These are phyloP conservation scores for Fusarium sp. DNA, from an alignment of 2,329 filamentous ascomycete species.

Conservation along the genomic window DNA sequence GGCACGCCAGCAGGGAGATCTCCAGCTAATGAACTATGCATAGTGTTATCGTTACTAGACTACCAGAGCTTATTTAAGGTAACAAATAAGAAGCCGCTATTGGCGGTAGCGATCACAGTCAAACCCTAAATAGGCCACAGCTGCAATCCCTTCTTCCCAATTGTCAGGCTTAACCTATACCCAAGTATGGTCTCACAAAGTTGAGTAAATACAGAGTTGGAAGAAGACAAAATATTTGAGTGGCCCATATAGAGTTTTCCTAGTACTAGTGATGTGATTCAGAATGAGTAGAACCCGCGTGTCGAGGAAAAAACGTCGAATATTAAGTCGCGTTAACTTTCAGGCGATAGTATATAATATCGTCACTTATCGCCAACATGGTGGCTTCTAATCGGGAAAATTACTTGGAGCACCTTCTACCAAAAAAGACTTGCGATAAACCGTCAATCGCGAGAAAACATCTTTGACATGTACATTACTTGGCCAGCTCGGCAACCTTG, in stretches of 20 bases:
- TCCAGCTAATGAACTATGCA: background rate
- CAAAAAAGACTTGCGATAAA: background rate
- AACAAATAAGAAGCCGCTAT: background rate
- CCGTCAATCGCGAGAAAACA: background rate
- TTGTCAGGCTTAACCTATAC: background rate
- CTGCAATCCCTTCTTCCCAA: background rate
- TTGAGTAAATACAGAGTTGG: background rate
- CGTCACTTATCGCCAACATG: too few relatives aligned
- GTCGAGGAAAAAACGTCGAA: background rate
- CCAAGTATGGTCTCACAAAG: rapidly evolving
- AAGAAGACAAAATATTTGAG: background rate
- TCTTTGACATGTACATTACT: too few relatives aligned
- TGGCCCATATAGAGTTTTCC: rapidly evolving
- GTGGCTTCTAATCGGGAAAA: rapidly evolving
- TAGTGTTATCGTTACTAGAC: background rate
- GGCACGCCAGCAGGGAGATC: background rate
- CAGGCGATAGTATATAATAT: too few relatives aligned
- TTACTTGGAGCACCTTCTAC: background rate
- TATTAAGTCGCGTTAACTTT: background rate
- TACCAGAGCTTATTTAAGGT: background rate
- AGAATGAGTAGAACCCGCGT: rapidly evolving
- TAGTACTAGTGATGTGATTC: background rate
- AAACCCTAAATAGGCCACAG: background rate
- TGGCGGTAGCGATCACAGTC: background rate
- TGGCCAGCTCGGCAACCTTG: background rate